phyloP scores from a whole-genome alignment of 1,284 basidiomycete genomes.

The Cutaneotrichosporon daszewskae region DNA sequence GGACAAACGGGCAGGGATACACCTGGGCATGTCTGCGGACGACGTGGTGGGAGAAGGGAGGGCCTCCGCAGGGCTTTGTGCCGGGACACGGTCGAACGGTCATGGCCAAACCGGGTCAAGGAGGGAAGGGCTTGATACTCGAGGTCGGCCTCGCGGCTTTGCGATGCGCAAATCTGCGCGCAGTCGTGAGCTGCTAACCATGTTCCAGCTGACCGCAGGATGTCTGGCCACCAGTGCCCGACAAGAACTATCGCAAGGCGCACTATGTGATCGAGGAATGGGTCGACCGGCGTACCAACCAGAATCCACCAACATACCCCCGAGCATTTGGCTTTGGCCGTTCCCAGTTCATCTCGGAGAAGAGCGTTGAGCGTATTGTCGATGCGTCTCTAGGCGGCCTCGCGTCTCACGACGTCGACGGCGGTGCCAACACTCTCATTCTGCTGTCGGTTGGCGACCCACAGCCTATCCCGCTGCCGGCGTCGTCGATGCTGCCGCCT shows the following conservation, averaged over 20 bases:
- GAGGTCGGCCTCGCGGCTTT: constrained; percentile 78
- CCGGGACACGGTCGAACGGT: constrained; percentile 43
- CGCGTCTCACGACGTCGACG: constrained; percentile 70
- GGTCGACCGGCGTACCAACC: constrained; percentile 57
- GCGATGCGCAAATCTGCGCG: constrained; percentile 64
- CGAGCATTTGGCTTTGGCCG: constrained; percentile 59
- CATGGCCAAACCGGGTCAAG: constrained; percentile 22
- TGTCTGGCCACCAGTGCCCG: constrained; percentile 74
- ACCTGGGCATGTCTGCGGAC: constrained; percentile 57
- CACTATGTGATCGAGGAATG: constrained; percentile 74
- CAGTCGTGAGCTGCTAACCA: constrained; percentile 47
- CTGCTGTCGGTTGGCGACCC: constrained; percentile 63
- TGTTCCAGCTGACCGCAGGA: constrained; percentile 48
- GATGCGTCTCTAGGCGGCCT: constrained; percentile 66
- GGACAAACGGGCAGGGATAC: constrained; percentile 55
- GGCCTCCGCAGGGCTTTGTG: constrained; percentile 34
- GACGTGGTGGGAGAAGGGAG: constrained; percentile 70
- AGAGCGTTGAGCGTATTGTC: constrained; percentile 63
- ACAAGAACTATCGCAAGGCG: constrained; percentile 73
- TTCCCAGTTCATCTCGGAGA: constrained; percentile 63
- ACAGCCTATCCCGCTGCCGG: constrained; percentile 25
- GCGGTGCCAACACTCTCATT: constrained; percentile 63
- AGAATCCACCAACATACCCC: constrained; percentile 35
- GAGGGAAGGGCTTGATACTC: constrained; percentile 54
- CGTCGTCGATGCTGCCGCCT: constrained; percentile 55